Conservation (phyloP, 2,329 filamentous ascomycete genomes). For the Coniochaeta sp. region DNA sequence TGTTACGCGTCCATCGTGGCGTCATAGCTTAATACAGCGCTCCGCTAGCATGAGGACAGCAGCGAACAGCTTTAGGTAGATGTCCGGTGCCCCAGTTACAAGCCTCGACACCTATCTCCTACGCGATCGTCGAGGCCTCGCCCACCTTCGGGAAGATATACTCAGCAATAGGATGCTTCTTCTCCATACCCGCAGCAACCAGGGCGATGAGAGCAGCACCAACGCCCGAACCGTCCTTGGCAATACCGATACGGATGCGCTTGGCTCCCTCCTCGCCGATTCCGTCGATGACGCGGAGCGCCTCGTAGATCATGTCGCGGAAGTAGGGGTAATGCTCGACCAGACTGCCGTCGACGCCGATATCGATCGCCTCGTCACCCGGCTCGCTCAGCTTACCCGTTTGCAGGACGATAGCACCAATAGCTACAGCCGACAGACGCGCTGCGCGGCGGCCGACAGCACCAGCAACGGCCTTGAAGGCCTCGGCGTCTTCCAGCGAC, state of each 20-base stretch:
- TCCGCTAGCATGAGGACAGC: not conserved
- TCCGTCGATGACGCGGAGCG: constrained; percentile 65
- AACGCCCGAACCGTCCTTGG: constrained; percentile 94
- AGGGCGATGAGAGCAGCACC: constrained; percentile 92
- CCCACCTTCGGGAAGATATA: constrained; percentile 3
- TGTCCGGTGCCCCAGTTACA: not conserved
- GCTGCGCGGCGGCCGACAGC: constrained; percentile 86
- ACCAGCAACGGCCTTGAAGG: constrained; percentile 74
- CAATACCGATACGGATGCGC: constrained; percentile 87
- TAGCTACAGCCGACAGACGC: constrained; percentile 77
- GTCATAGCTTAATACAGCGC: not conserved
- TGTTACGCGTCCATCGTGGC: not conserved
- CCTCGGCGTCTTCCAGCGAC: constrained; percentile 76
- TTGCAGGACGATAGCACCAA: constrained; percentile 76
- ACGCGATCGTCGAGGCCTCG: constrained; percentile 15
- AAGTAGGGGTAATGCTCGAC: constrained; percentile 96
- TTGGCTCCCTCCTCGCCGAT: constrained; percentile 74
- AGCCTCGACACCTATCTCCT: constrained; percentile 1
- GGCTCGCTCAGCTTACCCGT: constrained; percentile 59
- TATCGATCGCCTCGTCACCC: constrained; percentile 67
- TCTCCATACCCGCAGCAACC: constrained; percentile 66
- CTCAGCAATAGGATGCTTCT: constrained; percentile 17
- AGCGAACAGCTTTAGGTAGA: not conserved
- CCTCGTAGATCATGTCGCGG: constrained; percentile 79
- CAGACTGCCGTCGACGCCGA: constrained; percentile 89